phyloP scores from a whole-genome alignment of 495 filamentous ascomycete genomes.

The Daldinia loculata region DNA sequence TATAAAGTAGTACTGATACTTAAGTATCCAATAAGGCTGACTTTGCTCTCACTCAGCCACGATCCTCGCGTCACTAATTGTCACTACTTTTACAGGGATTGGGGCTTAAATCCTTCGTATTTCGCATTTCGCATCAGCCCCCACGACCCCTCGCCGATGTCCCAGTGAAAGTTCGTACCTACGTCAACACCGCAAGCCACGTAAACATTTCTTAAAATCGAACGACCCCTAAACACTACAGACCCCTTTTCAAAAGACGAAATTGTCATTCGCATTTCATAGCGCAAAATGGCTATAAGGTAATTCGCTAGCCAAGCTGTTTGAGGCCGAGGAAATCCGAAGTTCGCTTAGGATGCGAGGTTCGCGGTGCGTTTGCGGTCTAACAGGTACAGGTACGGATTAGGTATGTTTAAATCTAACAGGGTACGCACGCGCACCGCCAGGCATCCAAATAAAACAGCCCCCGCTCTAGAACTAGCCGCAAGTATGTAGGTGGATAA shows the following conservation, averaged over 20 bases:
- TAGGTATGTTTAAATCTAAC: neutral
- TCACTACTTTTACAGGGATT: no score
- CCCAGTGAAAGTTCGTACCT: no score
- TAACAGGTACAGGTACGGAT: neutral
- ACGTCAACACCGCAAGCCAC: neutral
- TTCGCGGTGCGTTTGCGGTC: conserved; percentile 8
- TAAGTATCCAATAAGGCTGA: conserved; percentile 12
- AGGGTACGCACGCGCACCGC: neutral
- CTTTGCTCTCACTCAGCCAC: conserved; percentile 2
- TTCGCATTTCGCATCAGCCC: neutral
- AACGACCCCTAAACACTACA: neutral
- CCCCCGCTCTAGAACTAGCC: neutral
- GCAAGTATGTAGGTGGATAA: neutral
- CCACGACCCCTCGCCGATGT: neutral
- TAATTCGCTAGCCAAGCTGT: conserved; percentile 2
- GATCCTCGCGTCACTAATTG: neutral
- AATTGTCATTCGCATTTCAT: neutral
- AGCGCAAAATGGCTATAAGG: neutral
- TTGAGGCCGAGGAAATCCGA: conserved; percentile 21
- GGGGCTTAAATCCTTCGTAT: neutral
- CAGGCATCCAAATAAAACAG: conserved; percentile 3
- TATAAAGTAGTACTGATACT: neutral
- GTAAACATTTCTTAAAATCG: neutral
- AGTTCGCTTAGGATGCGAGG: conserved; percentile 24
- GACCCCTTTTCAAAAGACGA: neutral